Conservation (phyloP, 345 rosid genomes). For the Melastoma malabathricum region DNA sequence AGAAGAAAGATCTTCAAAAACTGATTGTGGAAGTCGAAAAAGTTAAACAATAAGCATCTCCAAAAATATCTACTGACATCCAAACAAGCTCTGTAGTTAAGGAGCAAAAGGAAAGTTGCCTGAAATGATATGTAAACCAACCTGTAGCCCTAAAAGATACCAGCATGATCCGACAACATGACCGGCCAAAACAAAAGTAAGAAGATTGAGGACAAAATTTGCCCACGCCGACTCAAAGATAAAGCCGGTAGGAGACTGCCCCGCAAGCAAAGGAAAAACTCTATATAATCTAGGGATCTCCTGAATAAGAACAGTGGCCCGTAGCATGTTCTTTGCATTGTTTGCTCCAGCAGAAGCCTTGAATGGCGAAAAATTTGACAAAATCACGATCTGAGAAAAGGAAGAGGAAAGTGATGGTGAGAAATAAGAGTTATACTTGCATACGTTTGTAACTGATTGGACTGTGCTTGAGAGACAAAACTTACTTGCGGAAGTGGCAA, state of each 20-base stretch:
- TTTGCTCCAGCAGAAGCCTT: conserved; percentile 44
- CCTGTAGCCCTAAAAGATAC: conserved; percentile 90
- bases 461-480: not conserved
- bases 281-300: conserved; percentile 63
- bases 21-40: no score
- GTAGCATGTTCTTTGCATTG: conserved; percentile 50
- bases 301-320: conserved; percentile 47
- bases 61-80: no score
- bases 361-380: conserved; percentile 26
- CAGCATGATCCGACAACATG: conserved; percentile 75
- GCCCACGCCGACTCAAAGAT: conserved; percentile 87
- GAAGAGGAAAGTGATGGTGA: not conserved
- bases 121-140: conserved; percentile 5
- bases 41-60: no score
- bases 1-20: no score
- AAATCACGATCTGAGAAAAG: conserved; percentile 38
- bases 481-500: conserved; percentile 86
- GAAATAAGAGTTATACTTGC: not conserved
- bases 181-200: conserved; percentile 57
- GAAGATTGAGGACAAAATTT: conserved; percentile 70
- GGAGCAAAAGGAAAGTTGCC: no score
- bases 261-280: conserved; percentile 58
- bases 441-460: not conserved
- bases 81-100: no score
- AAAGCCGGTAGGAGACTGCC: conserved; percentile 61